Base-by-base conservation (phyloP, 306 rosid species). In the Prunus campanulata region DNA sequence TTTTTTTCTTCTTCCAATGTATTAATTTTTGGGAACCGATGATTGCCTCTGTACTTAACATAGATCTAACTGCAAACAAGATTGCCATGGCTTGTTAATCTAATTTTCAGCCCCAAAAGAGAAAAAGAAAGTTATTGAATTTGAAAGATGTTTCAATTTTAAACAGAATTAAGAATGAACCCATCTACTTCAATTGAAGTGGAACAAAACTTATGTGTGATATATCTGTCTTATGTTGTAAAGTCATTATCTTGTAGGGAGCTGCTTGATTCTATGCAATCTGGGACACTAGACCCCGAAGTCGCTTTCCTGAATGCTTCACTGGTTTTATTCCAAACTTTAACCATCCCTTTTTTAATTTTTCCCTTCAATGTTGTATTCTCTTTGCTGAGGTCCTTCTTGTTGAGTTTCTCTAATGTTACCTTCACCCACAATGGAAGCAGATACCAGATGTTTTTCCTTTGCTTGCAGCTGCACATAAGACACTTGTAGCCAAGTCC, bases 371-470 rank as follows among this genome's bases (percentile, higher is more conserved):
- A 29, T 8, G 70, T 20, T 35, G 60, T 46, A 6, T 80, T 42
- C 32, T 27, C 32, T 61, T 30, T 32, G 1, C 18, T 27, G 25
- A 47, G 19, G 71, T 68, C 49, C 11, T 6, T 70, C 4, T 59
- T 56, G 3, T 66, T 22, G 20, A 42, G 5, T 56, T 74, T 85
- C 79, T 74, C 80, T 79, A 57, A 77, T 82, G 70, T 70, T 68
- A 30, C 57, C 75, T 60, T n/a, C 46, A 32, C 69, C 25, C 44
- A 74, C 66, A 46, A 74, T 74, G 80, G 76, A 76, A 86, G 74
- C 89, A 92, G 97, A 88, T 94, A 72, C 97, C 97, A 66, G 91
- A 94, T 85, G 76, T 89, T 73, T 94, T 92, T 60, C 97, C 93
- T 11, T 81, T 94, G 51, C 88, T 94, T 59, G 93, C 96, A 25